A percentile compares a stretch with the other conserved stretches of the same genome.
Evolutionary conservation across 208 protist genomes (phyloP).

Genomic region (Leishmania mexicana): DNA sequence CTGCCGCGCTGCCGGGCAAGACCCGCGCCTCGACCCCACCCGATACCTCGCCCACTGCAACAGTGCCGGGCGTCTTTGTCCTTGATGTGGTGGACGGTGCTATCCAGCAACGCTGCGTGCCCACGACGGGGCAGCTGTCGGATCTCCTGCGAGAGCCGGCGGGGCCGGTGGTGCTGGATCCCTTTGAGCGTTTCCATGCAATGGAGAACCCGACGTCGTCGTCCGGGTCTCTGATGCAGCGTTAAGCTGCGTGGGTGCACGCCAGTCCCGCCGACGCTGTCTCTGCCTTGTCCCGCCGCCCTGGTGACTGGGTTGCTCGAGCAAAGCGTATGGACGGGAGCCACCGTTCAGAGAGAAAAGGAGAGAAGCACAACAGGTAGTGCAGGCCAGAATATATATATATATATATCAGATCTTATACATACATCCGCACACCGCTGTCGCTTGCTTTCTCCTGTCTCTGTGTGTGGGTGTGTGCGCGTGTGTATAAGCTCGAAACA

Average conservation of each 20-base stretch:
- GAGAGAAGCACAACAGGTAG: background rate
- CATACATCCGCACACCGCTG: background rate
- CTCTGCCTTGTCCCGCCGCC: background rate
- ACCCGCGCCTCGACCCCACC: constrained; percentile 15
- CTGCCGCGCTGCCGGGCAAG: constrained; percentile 64
- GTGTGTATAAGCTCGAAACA: too few relatives aligned
- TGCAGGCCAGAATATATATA: background rate
- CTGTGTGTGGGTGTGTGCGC: too few relatives aligned
- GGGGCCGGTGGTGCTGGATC: constrained; percentile 69
- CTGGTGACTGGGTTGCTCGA: background rate
- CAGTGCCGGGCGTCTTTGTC: constrained; percentile 52
- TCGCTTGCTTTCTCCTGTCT: background rate
- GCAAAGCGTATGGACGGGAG: background rate
- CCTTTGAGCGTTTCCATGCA: constrained; percentile 83
- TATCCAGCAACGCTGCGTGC: constrained; percentile 30
- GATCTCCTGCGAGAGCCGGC: constrained; percentile 59
- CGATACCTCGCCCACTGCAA: constrained; percentile 8
- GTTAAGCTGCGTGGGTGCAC: background rate
- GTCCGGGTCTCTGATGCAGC: constrained; percentile 52
- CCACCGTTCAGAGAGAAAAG: background rate
- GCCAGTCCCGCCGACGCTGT: background rate
- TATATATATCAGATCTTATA: too few relatives aligned
- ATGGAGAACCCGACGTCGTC: constrained; percentile 83
- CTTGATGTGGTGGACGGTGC: constrained; percentile 68
- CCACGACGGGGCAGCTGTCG: constrained; percentile 37